A percentile compares a stretch with the other conserved stretches of the same genome.
Evolutionary conservation across 768 basidiomycete genomes (phyloP).

Genomic region (Lentinula edodes): DNA sequence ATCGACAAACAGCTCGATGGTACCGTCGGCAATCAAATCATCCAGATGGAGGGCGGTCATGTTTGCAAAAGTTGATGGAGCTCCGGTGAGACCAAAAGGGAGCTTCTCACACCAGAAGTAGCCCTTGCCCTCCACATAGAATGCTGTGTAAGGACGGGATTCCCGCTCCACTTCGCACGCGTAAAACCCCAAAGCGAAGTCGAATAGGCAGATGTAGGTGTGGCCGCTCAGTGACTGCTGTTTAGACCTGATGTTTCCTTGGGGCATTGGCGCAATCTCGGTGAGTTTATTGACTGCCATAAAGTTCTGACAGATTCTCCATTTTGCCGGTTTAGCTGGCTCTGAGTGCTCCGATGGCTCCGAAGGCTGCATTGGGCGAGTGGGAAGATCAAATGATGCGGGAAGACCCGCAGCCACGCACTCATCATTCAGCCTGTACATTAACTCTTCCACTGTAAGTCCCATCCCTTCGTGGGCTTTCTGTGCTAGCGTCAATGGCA

Average conservation of each 20-base stretch:
- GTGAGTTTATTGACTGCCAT: slow-evolving; percentile 8
- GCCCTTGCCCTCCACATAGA: too few species aligned
- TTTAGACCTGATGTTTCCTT: too few species aligned
- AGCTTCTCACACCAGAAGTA: too few species aligned
- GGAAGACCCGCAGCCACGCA: slow-evolving; percentile 18
- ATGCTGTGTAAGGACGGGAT: too few species aligned
- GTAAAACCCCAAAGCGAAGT: too few species aligned
- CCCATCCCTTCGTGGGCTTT: slow-evolving; percentile 28
- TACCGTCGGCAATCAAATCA: too few species aligned
- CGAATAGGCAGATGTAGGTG: too few species aligned
- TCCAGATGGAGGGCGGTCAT: too few species aligned
- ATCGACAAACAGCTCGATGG: too few species aligned
- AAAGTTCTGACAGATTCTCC: slow-evolving; percentile 22
- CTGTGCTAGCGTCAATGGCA: slow-evolving; percentile 26
- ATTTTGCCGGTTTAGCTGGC: slow-evolving; percentile 5
- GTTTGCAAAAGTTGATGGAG: too few species aligned
- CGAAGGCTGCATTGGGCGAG: slow-evolving; percentile 9
- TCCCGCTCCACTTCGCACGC: too few species aligned
- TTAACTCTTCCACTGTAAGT: slow-evolving; percentile 25
- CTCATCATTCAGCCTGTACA: slow-evolving; percentile 26
- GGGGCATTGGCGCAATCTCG: not conserved
- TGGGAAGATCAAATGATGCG: not conserved
- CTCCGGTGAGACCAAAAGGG: not conserved
- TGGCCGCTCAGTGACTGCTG: too few species aligned
- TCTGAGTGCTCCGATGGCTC: slow-evolving; percentile 13